Conservation (phyloP, 2,329 filamentous ascomycete species). For the Alternaria solani region DNA sequence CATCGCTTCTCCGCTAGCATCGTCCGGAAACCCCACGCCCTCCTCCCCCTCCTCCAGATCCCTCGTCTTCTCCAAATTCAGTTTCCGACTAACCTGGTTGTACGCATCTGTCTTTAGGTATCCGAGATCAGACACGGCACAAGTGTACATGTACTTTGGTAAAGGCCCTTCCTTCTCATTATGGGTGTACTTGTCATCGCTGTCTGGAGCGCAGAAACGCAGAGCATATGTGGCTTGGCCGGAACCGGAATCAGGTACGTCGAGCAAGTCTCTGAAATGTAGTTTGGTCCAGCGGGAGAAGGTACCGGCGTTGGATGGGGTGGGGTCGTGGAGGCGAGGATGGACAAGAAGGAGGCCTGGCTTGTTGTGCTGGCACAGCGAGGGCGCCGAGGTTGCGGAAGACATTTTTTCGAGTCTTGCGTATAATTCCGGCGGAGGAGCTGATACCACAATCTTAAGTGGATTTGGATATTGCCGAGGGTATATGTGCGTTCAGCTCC, state of each 20-base stretch:
- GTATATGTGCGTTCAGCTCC: neutral
- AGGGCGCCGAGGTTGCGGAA: neutral
- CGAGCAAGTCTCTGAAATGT: slow-evolving; percentile 30
- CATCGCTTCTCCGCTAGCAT: neutral
- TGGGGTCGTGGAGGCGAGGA: slow-evolving; percentile 16
- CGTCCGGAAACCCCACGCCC: neutral
- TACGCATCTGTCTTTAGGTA: slow-evolving; percentile 1
- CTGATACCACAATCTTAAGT: neutral
- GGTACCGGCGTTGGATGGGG: neutral
- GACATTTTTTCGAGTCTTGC: neutral
- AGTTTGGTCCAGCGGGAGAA: slow-evolving; percentile 34
- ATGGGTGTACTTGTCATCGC: neutral
- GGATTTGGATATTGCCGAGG: too few species aligned
- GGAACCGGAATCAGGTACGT: neutral
- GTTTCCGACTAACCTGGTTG: neutral
- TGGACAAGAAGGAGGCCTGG: slow-evolving; percentile 26
- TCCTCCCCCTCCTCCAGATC: neutral
- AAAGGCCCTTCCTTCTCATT: neutral
- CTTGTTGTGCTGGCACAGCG: neutral
- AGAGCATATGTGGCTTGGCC: neutral
- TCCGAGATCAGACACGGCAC: neutral
- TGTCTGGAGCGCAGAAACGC: neutral
- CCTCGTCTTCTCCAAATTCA: slow-evolving; percentile 7
- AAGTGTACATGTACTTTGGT: slow-evolving; percentile 6
- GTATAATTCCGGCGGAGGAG: neutral